Conservation (phyloP, 2,329 filamentous ascomycete genomes). For the Emmonsia crescens region DNA sequence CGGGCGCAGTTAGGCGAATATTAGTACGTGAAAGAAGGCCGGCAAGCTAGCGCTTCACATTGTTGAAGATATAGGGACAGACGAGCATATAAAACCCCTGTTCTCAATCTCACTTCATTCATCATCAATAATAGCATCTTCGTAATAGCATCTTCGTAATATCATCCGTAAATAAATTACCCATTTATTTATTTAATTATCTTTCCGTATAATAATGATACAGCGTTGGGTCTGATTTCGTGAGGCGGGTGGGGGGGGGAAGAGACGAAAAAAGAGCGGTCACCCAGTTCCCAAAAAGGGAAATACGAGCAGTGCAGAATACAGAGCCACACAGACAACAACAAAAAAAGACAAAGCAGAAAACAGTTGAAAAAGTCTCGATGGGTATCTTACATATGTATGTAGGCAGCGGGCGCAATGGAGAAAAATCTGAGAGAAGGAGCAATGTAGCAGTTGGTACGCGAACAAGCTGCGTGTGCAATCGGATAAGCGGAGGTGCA, state of each 20-base stretch:
- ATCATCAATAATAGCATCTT: not conserved
- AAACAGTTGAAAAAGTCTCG: not conserved
- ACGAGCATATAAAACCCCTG: not conserved
- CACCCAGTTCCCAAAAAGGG: not conserved
- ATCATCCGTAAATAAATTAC: not conserved
- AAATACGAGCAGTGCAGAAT: not conserved
- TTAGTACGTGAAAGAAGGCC: not conserved
- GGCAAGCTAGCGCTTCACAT: not conserved
- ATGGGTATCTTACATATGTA: constrained; percentile 1
- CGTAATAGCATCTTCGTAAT: not conserved
- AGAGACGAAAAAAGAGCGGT: not conserved
- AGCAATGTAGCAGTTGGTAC: not conserved
- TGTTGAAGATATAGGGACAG: not conserved
- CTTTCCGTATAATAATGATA: not conserved
- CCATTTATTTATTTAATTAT: not conserved
- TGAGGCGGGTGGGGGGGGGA: no score
- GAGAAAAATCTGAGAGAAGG: not conserved
- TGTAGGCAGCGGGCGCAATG: not conserved
- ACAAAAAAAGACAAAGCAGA: not conserved
- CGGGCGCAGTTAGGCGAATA: not conserved
- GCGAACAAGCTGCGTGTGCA: not conserved
- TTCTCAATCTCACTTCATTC: not conserved
- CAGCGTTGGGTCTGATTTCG: not conserved
- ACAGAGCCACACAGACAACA: not conserved
- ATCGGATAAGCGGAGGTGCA: not conserved